Evolutionary conservation across 1,139 yeast species (phyloP).

Genomic region (Protomyces macrosporus): DNA sequence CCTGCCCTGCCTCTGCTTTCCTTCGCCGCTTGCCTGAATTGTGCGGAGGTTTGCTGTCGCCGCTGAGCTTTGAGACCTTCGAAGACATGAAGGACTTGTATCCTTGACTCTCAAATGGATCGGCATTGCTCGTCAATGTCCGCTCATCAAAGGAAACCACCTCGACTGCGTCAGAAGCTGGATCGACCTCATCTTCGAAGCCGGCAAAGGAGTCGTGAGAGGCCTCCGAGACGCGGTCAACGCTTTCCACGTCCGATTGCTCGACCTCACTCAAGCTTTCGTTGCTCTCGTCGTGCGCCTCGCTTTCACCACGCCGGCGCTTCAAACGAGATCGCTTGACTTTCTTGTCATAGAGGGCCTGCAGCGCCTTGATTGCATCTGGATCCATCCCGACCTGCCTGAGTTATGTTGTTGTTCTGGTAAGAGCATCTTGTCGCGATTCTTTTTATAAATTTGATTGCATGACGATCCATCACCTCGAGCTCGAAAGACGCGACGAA

Average conservation of each 20-base stretch:
- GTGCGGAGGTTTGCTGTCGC: background rate
- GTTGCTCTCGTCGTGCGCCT: background rate
- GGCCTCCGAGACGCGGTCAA: background rate
- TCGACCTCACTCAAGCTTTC: background rate
- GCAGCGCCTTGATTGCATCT: conserved; percentile 11
- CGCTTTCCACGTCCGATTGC: background rate
- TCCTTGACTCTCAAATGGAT: conserved; percentile 1
- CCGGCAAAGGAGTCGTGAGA: conserved; percentile 2
- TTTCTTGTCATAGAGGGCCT: conserved; percentile 9
- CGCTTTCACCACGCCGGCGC: background rate
- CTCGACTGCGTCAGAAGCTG: background rate
- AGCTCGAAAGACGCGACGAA: background rate
- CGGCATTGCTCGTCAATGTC: background rate
- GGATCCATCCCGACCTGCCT: conserved; percentile 6
- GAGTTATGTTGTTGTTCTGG: no score
- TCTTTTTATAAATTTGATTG: no score
- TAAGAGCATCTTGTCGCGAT: no score
- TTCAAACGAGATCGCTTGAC: background rate
- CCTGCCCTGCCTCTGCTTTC: conserved; percentile 4
- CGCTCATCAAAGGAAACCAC: conserved; percentile 17
- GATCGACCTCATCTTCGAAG: background rate
- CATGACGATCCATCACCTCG: conserved; percentile 5
- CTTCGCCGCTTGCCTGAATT: background rate
- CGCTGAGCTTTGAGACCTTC: conserved; percentile 6
- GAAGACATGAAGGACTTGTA: conserved; percentile 24